These are phyloP conservation scores for Rhizoclosmatium globosum DNA, from an alignment of 192 early-diverging fungal genomes.

Conservation along the genomic window DNA sequence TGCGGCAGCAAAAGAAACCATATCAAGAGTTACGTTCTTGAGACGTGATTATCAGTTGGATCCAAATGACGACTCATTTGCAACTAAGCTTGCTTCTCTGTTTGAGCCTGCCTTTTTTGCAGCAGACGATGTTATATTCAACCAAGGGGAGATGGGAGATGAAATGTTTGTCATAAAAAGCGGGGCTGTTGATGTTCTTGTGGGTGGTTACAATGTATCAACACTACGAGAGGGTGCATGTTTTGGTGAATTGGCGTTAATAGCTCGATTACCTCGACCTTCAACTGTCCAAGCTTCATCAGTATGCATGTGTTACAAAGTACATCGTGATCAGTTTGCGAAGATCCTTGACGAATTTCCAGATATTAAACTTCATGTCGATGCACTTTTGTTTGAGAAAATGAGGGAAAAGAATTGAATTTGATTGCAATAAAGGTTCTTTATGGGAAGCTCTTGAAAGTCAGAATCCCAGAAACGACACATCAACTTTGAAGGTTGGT, in stretches of 20 bases:
- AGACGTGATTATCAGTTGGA: background rate
- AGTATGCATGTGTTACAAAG: conserved; percentile 39
- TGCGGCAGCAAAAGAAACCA: background rate
- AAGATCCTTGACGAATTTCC: conserved; percentile 37
- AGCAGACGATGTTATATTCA: conserved; percentile 29
- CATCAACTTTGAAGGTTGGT: too few relatives aligned
- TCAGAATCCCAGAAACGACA: background rate
- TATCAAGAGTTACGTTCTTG: conserved; percentile 1
- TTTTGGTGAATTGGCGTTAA: conserved; percentile 43
- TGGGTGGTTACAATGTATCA: conserved; percentile 23
- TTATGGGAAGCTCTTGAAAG: background rate
- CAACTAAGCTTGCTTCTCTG: background rate
- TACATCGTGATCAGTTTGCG: conserved; percentile 39
- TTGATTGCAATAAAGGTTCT: background rate
- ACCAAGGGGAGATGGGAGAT: conserved; percentile 30
- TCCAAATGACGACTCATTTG: background rate
- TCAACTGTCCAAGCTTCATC: conserved; percentile 46
- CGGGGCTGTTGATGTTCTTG: conserved; percentile 35
- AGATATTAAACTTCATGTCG: conserved; percentile 32
- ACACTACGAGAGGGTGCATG: conserved; percentile 25
- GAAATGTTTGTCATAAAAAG: conserved; percentile 37
- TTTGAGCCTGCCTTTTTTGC: background rate
- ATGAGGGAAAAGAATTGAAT: background rate
- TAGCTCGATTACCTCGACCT: conserved; percentile 48
- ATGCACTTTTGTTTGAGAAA: background rate